A percentile compares a stretch with the other conserved stretches of the same genome.
Conservation (phyloP, 371 early-diverging fungal species). For the Mortierella sp. region DNA sequence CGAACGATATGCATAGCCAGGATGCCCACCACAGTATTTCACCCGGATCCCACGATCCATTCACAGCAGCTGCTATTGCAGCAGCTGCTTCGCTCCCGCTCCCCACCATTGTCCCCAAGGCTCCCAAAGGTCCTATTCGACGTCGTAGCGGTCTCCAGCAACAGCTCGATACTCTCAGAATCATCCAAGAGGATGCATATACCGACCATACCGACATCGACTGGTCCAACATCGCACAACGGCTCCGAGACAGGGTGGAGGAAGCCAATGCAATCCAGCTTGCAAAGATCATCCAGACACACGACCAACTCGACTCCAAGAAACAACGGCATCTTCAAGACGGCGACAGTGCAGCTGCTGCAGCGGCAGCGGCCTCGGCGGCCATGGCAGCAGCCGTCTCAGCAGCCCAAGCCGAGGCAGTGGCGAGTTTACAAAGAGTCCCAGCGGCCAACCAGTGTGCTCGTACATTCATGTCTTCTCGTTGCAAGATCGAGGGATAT, state of each 20-base stretch:
- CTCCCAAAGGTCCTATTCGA: conserved; percentile 55
- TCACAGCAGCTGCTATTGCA: conserved; percentile 25
- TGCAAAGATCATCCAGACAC: conserved; percentile 47
- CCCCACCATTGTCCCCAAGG: conserved; percentile 39
- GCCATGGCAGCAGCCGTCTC: conserved; percentile 58
- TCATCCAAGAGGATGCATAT: conserved; percentile 48
- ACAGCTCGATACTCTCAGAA: conserved; percentile 50
- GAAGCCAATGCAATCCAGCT: conserved; percentile 53
- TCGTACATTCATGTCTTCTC: conserved; percentile 54
- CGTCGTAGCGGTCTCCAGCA: conserved; percentile 55
- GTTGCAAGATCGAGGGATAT: conserved; percentile 51
- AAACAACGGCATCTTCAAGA: conserved; percentile 47
- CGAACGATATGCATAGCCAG: conserved; percentile 14
- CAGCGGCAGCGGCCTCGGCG: conserved; percentile 45
- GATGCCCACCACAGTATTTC: background rate
- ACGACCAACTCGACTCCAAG: conserved; percentile 42
- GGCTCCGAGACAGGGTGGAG: conserved; percentile 41
- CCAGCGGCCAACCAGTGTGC: conserved; percentile 57
- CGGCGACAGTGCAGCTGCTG: conserved; percentile 32
- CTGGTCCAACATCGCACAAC: conserved; percentile 51
- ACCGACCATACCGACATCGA: conserved; percentile 54
- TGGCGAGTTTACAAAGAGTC: conserved; percentile 46
- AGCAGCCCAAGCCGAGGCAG: conserved; percentile 51
- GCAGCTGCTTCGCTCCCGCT: conserved; percentile 28
- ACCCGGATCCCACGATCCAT: conserved; percentile 20